Base-by-base conservation (phyloP, 495 filamentous ascomycete genomes). In the Lasiosphaeris hirsuta region DNA sequence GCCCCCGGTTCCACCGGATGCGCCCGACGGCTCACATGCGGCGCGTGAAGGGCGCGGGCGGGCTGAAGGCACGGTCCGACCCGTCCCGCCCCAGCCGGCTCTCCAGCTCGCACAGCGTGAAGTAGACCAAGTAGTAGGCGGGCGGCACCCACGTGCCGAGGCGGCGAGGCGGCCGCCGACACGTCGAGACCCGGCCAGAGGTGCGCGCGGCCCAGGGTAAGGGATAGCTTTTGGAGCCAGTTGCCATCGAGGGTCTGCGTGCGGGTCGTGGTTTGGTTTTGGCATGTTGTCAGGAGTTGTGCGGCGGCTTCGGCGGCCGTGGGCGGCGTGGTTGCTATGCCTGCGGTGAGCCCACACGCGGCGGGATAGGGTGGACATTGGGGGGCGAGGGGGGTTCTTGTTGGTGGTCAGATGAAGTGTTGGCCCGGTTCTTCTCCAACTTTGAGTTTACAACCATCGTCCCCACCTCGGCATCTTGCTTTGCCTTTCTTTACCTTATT, bases 11-110 rank as follows among this genome's bases (percentile, higher is more conserved):
- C 82, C 81, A 86, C n/a, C 63, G 49, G 19, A 86, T 73, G 55
- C 79, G 72, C 0, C 86, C 85, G 17, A 84, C 86, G 1, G 86
- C 85, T 85, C 85, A 88, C 85, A 89, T 87, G 11, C 85, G 79
- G 18, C 84, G 69, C 5, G 81, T 86, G 50, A 85, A 89, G 0
- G 84, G 83, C 7, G 68, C 44, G 0, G 78, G 73, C 0, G 86
- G 80, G 54, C 83, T 85, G 58, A 84, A 85, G 0, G 75, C 78
- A 1, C 66, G 62, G 69, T 88, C 85, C 13, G 82, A 84, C 38
- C 85, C 85, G 69, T 89, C 86, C 3, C 57, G 56, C 0, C 82
- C 82, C 3, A 89, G 74, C 4, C 79, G 75, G 6, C 47, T 51
- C 64, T 84, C 80, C 2, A 78, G 47, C 37, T 77, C 76, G 2